A percentile compares a stretch with the other conserved stretches of the same genome.
Evolutionary conservation across 306 rosid genomes (phyloP).

Genomic region (barrel medic (Medicago truncatula)): MtrunA17r5.0-ANR NC_053046.1:11036501-11037000

Average conservation of each 20-base stretch:
- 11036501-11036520: slow-evolving; percentile 80
- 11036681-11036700: background rate
- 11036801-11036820: slow-evolving; percentile 76
- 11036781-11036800: slow-evolving; percentile 81
- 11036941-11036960: slow-evolving; percentile 93
- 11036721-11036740: slow-evolving; percentile 19
- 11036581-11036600: slow-evolving; percentile 45
- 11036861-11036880: slow-evolving; percentile 70
- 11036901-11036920: slow-evolving; percentile 80
- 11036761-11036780: slow-evolving; percentile 79
- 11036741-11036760: background rate
- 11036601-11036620: slow-evolving; percentile 12
- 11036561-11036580: slow-evolving; percentile 45
- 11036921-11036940: slow-evolving; percentile 89
- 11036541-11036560: slow-evolving; percentile 81
- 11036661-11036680: slow-evolving; percentile 12
- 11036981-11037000: slow-evolving; percentile 43
- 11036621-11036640: background rate
- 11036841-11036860: slow-evolving; percentile 69
- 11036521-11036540: slow-evolving; percentile 83
- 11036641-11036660: background rate
- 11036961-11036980: slow-evolving; percentile 99
- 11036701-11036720: slow-evolving; percentile 18
- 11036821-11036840: slow-evolving; percentile 81
- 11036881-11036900: slow-evolving; percentile 89